These are phyloP conservation scores for Epichloe brachyelytri DNA, from an alignment of 2,329 filamentous ascomycete species.

Conservation along the genomic window DNA sequence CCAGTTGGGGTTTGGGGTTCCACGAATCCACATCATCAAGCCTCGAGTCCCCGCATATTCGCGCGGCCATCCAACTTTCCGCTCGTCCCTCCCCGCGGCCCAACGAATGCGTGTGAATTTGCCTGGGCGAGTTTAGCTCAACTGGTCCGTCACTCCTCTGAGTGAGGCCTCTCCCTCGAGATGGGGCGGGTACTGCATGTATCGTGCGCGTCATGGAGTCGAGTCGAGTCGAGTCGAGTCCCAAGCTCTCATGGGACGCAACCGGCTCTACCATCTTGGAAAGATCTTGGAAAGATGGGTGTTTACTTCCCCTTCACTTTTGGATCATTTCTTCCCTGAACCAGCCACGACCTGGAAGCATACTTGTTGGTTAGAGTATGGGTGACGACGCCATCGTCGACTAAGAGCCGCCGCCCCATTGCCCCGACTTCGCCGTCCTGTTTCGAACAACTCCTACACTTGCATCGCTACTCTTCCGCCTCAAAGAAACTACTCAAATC, in stretches of 20 bases:
- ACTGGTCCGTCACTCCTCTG: too few species aligned
- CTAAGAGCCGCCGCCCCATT: neutral
- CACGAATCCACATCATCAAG: neutral
- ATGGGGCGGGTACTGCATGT: too few species aligned
- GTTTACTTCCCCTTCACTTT: neutral
- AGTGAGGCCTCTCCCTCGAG: too few species aligned
- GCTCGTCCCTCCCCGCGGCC: neutral
- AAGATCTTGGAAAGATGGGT: too few species aligned
- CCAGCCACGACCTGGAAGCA: neutral
- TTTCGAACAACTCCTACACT: neutral
- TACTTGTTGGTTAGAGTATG: neutral
- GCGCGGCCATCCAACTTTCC: neutral
- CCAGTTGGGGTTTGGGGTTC: neutral
- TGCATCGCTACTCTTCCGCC: neutral
- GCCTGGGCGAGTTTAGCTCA: too few species aligned
- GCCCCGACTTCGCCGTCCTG: slow-evolving; percentile 1
- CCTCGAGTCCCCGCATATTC: neutral
- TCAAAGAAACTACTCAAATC: neutral
- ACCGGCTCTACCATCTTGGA: too few species aligned
- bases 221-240: too few species aligned
- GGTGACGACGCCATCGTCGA: neutral
- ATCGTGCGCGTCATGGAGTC: too few species aligned
- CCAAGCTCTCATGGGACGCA: too few species aligned
- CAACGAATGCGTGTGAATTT: too few species aligned
- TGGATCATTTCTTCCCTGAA: neutral